These are phyloP conservation scores for Mikania micrantha DNA, from an alignment of 129 eudicot species.

Conservation along the genomic window DNA sequence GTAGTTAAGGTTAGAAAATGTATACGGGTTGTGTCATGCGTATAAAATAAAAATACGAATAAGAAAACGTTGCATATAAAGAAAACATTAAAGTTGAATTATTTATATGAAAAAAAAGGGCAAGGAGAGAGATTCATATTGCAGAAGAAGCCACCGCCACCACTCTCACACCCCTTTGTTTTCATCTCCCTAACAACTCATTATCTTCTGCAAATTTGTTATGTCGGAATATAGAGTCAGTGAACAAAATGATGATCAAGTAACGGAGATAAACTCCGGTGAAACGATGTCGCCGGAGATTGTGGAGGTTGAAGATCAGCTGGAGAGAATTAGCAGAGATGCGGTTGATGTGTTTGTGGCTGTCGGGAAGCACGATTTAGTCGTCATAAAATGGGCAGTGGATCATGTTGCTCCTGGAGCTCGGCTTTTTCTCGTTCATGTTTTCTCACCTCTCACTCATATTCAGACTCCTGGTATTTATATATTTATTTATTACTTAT, in stretches of 20 bases:
- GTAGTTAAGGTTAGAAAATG: too few relatives aligned
- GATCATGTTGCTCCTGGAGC: conserved; percentile 64
- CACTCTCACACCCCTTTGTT: conserved; percentile 38
- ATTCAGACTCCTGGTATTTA: conserved; percentile 82
- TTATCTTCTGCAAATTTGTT: conserved; percentile 7
- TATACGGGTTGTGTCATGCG: too few relatives aligned
- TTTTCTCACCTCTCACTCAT: conserved; percentile 57
- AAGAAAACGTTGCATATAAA: too few relatives aligned
- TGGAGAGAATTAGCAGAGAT: conserved; percentile 21
- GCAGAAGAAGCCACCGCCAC: conserved; percentile 30
- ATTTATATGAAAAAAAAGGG: too few relatives aligned
- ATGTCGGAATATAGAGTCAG: conserved; percentile 24
- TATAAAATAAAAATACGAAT: too few relatives aligned
- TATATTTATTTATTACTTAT: too few relatives aligned
- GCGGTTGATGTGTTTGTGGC: conserved; percentile 72
- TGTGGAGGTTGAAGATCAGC: conserved; percentile 51
- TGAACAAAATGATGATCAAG: background rate
- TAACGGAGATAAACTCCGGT: conserved; percentile 1
- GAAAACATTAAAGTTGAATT: too few relatives aligned
- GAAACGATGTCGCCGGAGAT: conserved; percentile 63
- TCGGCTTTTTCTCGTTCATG: conserved; percentile 72
- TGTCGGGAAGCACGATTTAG: conserved; percentile 73
- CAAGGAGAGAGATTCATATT: conserved; percentile 38
- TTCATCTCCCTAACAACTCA: conserved; percentile 22
- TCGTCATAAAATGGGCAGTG: conserved; percentile 74